phyloP scores from a whole-genome alignment of 768 basidiomycete species.

The Mycena alexandri region DNA sequence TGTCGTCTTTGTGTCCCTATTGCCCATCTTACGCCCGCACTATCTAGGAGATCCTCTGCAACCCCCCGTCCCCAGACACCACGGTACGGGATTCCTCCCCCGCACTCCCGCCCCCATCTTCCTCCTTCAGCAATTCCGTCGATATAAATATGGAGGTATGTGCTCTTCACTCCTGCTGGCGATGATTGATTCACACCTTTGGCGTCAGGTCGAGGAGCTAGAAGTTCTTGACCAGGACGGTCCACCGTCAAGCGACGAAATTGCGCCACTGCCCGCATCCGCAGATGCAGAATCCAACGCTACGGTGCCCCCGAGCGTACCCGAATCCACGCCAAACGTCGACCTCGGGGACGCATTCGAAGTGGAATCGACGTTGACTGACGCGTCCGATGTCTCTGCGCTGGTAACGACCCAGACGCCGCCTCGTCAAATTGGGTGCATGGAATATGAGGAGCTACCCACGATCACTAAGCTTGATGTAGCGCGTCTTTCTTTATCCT shows the following conservation, averaged over 20 bases:
- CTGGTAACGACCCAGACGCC: conserved; percentile 27
- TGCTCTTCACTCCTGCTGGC: neutral
- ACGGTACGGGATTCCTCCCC: conserved; percentile 30
- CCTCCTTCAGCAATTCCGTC: conserved; percentile 23
- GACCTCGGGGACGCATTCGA: conserved; percentile 20
- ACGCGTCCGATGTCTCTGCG: conserved; percentile 18
- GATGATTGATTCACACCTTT: neutral
- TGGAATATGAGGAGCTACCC: conserved; percentile 59
- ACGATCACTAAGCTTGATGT: conserved; percentile 67
- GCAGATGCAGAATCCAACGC: no score
- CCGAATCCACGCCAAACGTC: neutral
- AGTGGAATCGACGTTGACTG: conserved; percentile 40
- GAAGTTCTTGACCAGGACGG: neutral
- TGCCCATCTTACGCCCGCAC: neutral
- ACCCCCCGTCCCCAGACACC: conserved; percentile 22
- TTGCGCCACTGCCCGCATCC: neutral
- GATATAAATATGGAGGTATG: conserved; percentile 22
- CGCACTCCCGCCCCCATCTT: conserved; percentile 25
- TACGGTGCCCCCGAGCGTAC: no score
- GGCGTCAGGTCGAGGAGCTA: conserved; percentile 1
- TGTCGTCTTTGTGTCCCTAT: neutral
- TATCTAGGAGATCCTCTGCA: conserved; percentile 14
- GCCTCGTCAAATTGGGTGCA: conserved; percentile 51
- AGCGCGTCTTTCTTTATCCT: conserved; percentile 32
- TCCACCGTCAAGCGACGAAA: neutral